Base-by-base conservation (phyloP, 805 yeast genomes). In the Ogataea trehalophila region DNA sequence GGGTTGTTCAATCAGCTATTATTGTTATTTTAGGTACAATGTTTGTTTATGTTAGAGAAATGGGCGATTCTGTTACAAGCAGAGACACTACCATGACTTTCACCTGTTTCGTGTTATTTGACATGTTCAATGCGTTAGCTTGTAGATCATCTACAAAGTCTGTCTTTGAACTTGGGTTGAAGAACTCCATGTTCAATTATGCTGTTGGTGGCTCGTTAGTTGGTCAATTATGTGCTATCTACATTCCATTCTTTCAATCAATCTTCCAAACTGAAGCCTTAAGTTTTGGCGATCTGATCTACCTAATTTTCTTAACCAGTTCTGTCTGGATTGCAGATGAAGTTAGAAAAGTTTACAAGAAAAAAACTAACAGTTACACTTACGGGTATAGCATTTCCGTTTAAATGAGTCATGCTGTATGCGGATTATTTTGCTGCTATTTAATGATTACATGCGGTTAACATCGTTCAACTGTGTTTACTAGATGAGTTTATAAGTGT, bases 31-130 rank as follows among this genome's bases (percentile, higher is more conserved):
- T 76, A 13, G 99, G 99, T 39, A 94, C 99, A 0, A 76, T 91
- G 67, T 87, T 83, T 61, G 86, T 94, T 17, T 94, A 90, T 65
- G 71, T 87, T 39, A 77, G 80, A 52, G 97, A 92, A 67, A 89
- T 92, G 95, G 76, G 80, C 20, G 95, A 88, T 58, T 78, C 81
- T 29, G 83, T 92, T 47, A 90, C 97, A 2, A 84, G 92, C 14
- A 85, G 99, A 69, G 99, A 94, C 65, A 94, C 99, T 18, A 94
- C 99, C 1, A 94, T 94, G 99, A 92, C 99, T 0, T 94, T 94
- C 63, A 94, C 98, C 0, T 88, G 98, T 64, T 94, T 94, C 69
- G 99, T 94, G 11, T 73, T 92, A 47, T 94, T 83, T 61, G 99
- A 94, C 67, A 87, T 94, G 95, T 94, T 94, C 72, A 94, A 91